Evolutionary conservation across 345 rosid genomes (phyloP).

Genomic region (Combretum micranthum): DNA sequence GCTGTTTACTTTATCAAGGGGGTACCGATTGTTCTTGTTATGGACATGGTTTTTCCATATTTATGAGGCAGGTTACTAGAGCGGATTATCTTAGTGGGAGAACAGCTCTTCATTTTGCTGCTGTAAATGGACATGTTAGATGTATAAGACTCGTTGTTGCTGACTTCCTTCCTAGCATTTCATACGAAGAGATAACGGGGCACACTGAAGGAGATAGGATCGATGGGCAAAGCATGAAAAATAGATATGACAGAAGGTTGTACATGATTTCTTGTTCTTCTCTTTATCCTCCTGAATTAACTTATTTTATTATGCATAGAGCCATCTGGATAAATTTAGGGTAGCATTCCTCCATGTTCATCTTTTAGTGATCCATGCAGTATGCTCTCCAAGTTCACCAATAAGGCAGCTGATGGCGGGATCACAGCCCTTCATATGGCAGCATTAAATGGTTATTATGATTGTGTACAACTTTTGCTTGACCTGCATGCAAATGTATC

Average conservation of each 20-base stretch:
- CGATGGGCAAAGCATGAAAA: conserved; percentile 35
- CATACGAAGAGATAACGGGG: conserved; percentile 41
- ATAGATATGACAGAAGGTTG: conserved; percentile 57
- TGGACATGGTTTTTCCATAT: conserved; percentile 2
- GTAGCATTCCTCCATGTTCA: neutral
- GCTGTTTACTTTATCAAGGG: too few species aligned
- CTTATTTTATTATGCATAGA: neutral
- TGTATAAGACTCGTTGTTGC: conserved; percentile 90
- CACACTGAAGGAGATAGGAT: conserved; percentile 34
- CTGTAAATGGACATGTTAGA: conserved; percentile 81
- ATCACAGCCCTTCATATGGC: conserved; percentile 98
- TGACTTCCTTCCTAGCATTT: conserved; percentile 83
- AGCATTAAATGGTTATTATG: conserved; percentile 90
- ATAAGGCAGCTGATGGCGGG: conserved; percentile 96
- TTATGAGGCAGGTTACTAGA: conserved; percentile 53
- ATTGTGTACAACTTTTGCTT: conserved; percentile 91
- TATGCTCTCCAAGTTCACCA: conserved; percentile 79
- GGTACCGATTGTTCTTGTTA: neutral
- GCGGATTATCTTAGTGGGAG: conserved; percentile 94
- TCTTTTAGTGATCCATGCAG: conserved; percentile 34
- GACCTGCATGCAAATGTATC: conserved; percentile 83
- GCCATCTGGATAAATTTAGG: neutral
- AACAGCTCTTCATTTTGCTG: conserved; percentile 93
- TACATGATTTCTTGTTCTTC: neutral
- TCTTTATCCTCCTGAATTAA: neutral